Evolutionary conservation across 441 rosid genomes (phyloP).

Genomic region (Pelargonium fulgidum): DNA sequence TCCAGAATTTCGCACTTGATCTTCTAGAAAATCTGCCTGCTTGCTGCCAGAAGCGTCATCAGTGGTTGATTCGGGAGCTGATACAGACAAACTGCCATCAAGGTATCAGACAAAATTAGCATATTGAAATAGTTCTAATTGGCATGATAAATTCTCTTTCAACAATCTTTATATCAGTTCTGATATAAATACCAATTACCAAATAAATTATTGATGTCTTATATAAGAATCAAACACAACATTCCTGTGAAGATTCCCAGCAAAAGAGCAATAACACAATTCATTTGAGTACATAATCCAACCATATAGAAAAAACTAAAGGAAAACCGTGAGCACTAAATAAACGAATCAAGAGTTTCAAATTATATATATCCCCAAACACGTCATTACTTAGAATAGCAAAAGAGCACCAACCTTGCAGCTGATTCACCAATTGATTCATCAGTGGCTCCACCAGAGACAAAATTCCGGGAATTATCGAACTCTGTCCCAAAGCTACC

Average conservation of each 20-base stretch:
- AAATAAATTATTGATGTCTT: too few species aligned
- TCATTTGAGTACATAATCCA: too few species aligned
- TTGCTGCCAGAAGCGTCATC: slow-evolving; percentile 41
- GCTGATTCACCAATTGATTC: slow-evolving; percentile 40
- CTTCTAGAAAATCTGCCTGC: slow-evolving; percentile 44
- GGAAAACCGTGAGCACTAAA: neutral
- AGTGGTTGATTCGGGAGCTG: slow-evolving; percentile 37
- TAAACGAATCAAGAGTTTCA: neutral
- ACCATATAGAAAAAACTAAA: too few species aligned
- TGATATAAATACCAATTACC: too few species aligned
- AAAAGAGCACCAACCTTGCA: slow-evolving; percentile 41
- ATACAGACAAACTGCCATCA: slow-evolving; percentile 44
- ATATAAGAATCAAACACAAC: too few species aligned
- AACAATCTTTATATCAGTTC: too few species aligned
- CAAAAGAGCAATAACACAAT: too few species aligned
- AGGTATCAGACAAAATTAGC: neutral
- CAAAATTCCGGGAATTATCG: slow-evolving; percentile 38
- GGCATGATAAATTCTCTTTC: neutral
- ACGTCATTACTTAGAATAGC: neutral
- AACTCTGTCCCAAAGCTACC: slow-evolving; percentile 72
- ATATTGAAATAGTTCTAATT: neutral
- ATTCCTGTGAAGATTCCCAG: too few species aligned
- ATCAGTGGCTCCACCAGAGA: slow-evolving; percentile 26
- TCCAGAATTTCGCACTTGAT: slow-evolving; percentile 46
- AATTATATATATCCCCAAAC: neutral